A percentile compares a stretch with the other conserved stretches of the same genome.
Conservation (phyloP, 1,284 basidiomycete species). For the Leccinum angustisporum region DNA sequence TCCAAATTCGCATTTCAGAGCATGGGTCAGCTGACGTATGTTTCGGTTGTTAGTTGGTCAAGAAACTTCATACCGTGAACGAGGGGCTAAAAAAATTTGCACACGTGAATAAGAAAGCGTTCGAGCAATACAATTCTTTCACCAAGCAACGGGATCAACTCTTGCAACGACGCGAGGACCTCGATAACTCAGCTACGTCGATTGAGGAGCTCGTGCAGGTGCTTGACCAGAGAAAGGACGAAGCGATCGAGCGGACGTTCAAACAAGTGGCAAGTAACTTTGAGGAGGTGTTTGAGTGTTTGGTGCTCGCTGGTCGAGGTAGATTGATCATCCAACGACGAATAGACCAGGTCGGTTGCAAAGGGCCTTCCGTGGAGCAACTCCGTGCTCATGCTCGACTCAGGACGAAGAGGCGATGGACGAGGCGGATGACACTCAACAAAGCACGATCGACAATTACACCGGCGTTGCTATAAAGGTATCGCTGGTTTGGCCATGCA, state of each 20-base stretch:
- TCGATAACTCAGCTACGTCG: conserved; percentile 85
- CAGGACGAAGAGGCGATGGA: conserved; percentile 71
- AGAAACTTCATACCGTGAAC: conserved; percentile 87
- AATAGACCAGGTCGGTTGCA: conserved; percentile 70
- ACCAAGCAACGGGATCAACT: conserved; percentile 96
- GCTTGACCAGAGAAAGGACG: conserved; percentile 96
- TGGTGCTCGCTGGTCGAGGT: conserved; percentile 94
- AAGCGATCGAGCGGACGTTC: conserved; percentile 97
- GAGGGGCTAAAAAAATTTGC: conserved; percentile 94
- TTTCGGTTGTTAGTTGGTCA: conserved; percentile 65
- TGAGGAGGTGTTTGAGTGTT: conserved; percentile 93
- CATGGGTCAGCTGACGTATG: conserved; percentile 4
- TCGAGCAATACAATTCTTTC: conserved; percentile 97
- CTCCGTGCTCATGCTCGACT: not conserved
- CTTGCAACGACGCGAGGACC: conserved; percentile 81
- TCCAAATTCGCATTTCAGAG: not conserved
- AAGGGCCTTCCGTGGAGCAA: not conserved
- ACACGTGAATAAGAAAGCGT: conserved; percentile 99
- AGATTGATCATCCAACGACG: conserved; percentile 89
- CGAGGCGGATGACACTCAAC: conserved; percentile 67
- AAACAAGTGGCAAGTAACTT: conserved; percentile 98
- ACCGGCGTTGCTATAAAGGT: conserved; percentile 95
- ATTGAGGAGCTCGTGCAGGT: conserved; percentile 96
- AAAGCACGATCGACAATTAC: conserved; percentile 87
- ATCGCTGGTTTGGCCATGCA: not conserved